Evolutionary conservation across 2,329 filamentous ascomycete species (phyloP), one percentile per base, ranked within the genome.

Genomic region (Colletotrichum filicis): DNA sequence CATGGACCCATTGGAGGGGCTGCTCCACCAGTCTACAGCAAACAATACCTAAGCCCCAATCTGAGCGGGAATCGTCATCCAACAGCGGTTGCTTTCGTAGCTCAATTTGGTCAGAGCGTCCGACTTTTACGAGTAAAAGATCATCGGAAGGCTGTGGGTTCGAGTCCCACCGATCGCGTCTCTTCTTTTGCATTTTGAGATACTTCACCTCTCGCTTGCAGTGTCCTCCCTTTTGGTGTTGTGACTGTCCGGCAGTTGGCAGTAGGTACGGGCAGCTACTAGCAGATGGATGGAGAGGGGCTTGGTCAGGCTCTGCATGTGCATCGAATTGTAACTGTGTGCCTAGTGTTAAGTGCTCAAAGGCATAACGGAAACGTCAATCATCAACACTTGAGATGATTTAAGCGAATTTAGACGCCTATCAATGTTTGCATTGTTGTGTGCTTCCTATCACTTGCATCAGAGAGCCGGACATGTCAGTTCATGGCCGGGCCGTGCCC

Each of bases 21-120:
- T 32, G 37, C 62, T 56, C 62, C 52, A 65, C 62, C 6, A 3
- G 22, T 49, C 7, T 14, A 6, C 37, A 24, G 7, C 5, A 7
- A 55, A 63, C 16, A 55, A 55, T 63, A 63, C 16, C 52, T 63
- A 63, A 63, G 28, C 46, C 24, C n/a, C n/a, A 63, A 63, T 28
- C 19, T 1, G 8, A 8, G 11, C 11, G 3, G 14, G 9, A 1
- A 37, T 19, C 37, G 16, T 19, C n/a, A 56, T 56, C 46, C 7
- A 3, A 24, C 6, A 37, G 22, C 7, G 11, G 19, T 57, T 28
- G 62, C 62, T 65, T 65, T 65, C 62, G 46, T 65, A 65, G 62
- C 62, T 65, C 62, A 65, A 65, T 57, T 65, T 65, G 62, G 62
- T 65, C 62, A 65, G 62, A 65, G 62, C 62, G 62, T 65, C 62